Base-by-base conservation (phyloP, 495 filamentous ascomycete genomes). In the Daldinia loculata region DNA sequence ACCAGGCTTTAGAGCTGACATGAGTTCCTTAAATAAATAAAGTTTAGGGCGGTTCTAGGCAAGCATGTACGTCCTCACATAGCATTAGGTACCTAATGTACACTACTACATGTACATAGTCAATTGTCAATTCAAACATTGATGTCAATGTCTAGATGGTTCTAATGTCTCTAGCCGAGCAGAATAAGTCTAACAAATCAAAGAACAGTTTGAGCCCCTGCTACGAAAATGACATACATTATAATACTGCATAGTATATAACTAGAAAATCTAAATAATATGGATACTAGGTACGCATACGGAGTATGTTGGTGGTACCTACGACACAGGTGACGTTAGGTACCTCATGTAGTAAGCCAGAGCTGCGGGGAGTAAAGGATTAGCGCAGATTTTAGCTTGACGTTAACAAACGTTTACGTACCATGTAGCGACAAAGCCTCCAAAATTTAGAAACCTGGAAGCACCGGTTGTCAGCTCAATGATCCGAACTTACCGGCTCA, bases 401-500 rank as follows among this genome's bases (percentile, higher is more conserved):
- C 45, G 61, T 45, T 70, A 61, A 64, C 61, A 56, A 48, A 43
- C 24, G 56, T 59, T 56, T 56, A 56, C 34, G 56, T 59, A 41
- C 8, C 11, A 0, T 27, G 4, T 3, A 22, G 50, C 9, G 50
- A 53, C 26, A 53, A 53, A 53, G 50, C 50, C 50, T 53, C 2
- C 2, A 8, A n/a, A 9, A 0, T 30, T 29, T 52, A 52, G 12
- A 6, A 6, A 52, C 50, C 11, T 52, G 26, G 24, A 52, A 27
- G 12, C 6, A 5, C 50, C 27, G 26, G 32, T 38, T 32, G 22
- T 57, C 32, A 57, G 55, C 24, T 60, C n/a, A 9, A 58, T 36
- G n/a, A 60, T 59, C 69, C 69, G 63, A 71, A 52, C 69, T 53
- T 63, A 67, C 69, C 69, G 69, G 55, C 1, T 41, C n/a, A 22